Evolutionary conservation across 805 yeast genomes (phyloP).

Genomic region (Cyberlindnera samutprakarnensis): DNA sequence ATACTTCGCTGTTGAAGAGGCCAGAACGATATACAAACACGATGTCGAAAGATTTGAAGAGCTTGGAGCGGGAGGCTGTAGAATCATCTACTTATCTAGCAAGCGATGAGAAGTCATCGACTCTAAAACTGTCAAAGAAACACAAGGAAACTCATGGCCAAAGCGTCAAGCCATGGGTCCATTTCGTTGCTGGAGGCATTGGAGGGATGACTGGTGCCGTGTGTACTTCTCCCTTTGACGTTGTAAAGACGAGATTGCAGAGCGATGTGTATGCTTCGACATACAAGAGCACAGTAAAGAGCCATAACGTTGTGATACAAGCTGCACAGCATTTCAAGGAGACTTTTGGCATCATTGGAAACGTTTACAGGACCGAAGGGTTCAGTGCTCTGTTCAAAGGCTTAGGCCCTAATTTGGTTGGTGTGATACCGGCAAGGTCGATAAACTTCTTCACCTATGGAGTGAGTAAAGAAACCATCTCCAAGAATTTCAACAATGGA

Average conservation of each 20-base stretch:
- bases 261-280: slow-evolving; percentile 68
- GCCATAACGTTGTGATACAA: slow-evolving; percentile 32
- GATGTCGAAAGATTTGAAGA: slow-evolving; percentile 4
- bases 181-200: slow-evolving; percentile 83
- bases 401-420: slow-evolving; percentile 91
- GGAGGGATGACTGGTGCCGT: slow-evolving; percentile 99
- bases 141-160: slow-evolving; percentile 9
- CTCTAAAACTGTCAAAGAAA: slow-evolving; percentile 31
- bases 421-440: slow-evolving; percentile 96
- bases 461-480: slow-evolving; percentile 75
- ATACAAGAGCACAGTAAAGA: slow-evolving; percentile 30
- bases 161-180: slow-evolving; percentile 54
- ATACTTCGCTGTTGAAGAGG: no score
- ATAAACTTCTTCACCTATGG: slow-evolving; percentile 96
- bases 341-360: slow-evolving; percentile 63
- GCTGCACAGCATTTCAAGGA: slow-evolving; percentile 71
- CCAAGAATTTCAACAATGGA: slow-evolving; percentile 60
- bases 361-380: slow-evolving; percentile 74
- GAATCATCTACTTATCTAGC: slow-evolving; percentile 56
- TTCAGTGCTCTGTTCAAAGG: slow-evolving; percentile 85
- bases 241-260: slow-evolving; percentile 91
- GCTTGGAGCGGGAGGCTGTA: slow-evolving; percentile 44
- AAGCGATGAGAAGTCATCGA: slow-evolving; percentile 65
- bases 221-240: slow-evolving; percentile 91
- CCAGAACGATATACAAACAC: neutral